Base-by-base conservation (phyloP, 768 basidiomycete species). In the Sarcodon aspratus region DNA sequence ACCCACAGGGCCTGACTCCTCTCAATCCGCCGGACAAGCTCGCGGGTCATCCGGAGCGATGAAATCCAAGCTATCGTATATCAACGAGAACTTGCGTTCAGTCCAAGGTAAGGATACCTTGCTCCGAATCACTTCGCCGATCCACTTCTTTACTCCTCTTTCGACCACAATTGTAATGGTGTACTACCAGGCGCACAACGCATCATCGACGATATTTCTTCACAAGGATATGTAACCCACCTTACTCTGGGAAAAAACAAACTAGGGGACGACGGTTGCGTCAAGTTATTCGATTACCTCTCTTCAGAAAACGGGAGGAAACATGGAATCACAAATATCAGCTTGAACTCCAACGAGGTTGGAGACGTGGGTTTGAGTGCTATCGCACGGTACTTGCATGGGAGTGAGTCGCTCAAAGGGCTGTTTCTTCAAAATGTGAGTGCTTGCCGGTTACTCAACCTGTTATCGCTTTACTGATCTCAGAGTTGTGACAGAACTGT, bases 401-500 rank as follows among this genome's bases (percentile, higher is more conserved):
- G 63, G 8, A 82, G 80, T 54, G 53, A 49, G 0, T 55, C 63
- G 18, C 57, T 85, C 38, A 68, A 66, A 54, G 70, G 71, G 42
- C 56, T 85, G 10, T 74, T 74, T 53, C 65, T 85, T 34, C 78
- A 77, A 55, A 74, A 77, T 48, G 82, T 84, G 53, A 56, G 76
- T 66, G 8, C 33, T 32, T 32, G 31, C 32, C 13, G 10, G 6
- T 15, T 32, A 32, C 36, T 27, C 15, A 35, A 35, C 27, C 36
- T 13, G 15, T 43, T 7, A 32, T 32, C 6, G 50, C 40, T 27
- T 15, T 6, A 12, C 43, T 32, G 11, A 33, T 17, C 42, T 18
- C 3, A 27, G 21, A 27, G 42, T 1, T 36, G 27, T 40, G 35
- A 52, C 57, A 68, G 72, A 75, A 76, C 54, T 52, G 53, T 32